Percentiles rank a stretch among this genome's conserved stretches.
Evolutionary conservation across 805 yeast species (phyloP).

Genomic region (Ogataea ganodermae): DNA sequence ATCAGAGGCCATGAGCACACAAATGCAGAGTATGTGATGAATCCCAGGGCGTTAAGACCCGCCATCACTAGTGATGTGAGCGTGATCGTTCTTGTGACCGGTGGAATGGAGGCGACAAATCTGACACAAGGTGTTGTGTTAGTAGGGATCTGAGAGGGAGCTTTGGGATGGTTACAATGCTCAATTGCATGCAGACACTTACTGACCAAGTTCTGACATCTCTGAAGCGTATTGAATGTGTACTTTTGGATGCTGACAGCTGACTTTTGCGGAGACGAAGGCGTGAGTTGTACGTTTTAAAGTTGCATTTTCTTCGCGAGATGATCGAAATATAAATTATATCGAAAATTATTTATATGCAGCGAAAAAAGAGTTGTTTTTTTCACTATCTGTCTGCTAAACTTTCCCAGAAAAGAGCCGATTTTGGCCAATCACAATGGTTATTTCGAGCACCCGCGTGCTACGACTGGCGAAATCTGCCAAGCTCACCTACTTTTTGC

Average conservation of each 20-base stretch:
- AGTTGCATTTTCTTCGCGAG: neutral
- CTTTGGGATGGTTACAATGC: neutral
- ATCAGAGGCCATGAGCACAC: slow-evolving; percentile 36
- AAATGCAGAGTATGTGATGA: slow-evolving; percentile 27
- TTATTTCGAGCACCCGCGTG: slow-evolving; percentile 12
- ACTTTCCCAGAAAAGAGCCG: slow-evolving; percentile 1
- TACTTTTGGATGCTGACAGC: no score
- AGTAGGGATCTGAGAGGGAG: neutral
- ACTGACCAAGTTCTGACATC: slow-evolving; percentile 37
- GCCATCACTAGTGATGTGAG: slow-evolving; percentile 48
- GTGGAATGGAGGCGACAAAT: slow-evolving; percentile 52
- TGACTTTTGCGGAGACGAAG: no score
- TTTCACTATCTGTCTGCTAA: no score
- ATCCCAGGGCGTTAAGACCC: slow-evolving; percentile 39
- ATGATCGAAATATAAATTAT: no score
- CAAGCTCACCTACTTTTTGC: slow-evolving; percentile 16
- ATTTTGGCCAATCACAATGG: slow-evolving; percentile 11
- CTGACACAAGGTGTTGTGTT: slow-evolving; percentile 20
- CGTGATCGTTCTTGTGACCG: slow-evolving; percentile 60
- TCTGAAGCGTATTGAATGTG: neutral
- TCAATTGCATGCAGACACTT: slow-evolving; percentile 13
- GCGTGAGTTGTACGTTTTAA: neutral
- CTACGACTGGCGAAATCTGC: slow-evolving; percentile 18
- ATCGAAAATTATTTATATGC: no score
- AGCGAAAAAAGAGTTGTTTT: no score